Evolutionary conservation across 495 filamentous ascomycete species (phyloP), one percentile per base, ranked within the genome.

Genomic region (Trichoderma parareesei): DNA sequence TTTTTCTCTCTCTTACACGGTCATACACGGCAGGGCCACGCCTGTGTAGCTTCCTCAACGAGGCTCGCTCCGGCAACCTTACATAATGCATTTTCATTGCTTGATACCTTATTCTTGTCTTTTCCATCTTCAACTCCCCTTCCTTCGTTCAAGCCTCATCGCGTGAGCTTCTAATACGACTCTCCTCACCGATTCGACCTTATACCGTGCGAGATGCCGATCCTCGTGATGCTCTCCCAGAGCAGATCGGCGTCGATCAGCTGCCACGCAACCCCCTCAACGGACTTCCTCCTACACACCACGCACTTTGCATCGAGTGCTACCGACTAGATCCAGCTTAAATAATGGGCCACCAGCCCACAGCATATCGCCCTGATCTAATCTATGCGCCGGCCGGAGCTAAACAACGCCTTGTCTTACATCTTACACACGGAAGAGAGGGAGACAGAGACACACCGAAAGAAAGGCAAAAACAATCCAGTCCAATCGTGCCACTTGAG

Each of bases 321-420:
- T 33, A n/a, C 20, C 20, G 53, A 9, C 53, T 27, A 57, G 53
- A 57, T 57, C 53, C 20, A 57, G 27, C 53, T 57, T 57, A 57
- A 57, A 57, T 35, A 57, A 35, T 9, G 20, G 14, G 6, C 27
- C 27, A 37, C 35, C 27, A 57, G 27, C 53, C 53, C 53, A 57
- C 33, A 11, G 53, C 53, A 57, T 57, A 49, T 37, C 27, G 33
- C 53, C 53, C 16, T 57, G 53, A 57, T 57, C 53, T 57, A 57
- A 16, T 16, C 14, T 18, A 48, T 7, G 49, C 49, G 49, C 49
- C 53, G 27, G 20, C 11, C 33, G 53, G 8, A 57, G 27, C 53
- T 57, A 57, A 57, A 5, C n/a, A 20, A 6, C 46, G 20, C n/a
- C 48, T 57, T 57, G 53, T 57, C 53, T 57, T 10, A 57, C 53